Evolutionary conservation across 108 stramenopile species (phyloP), one percentile per base, ranked within the genome.

Genomic region (Cyclotella cryptica): DNA sequence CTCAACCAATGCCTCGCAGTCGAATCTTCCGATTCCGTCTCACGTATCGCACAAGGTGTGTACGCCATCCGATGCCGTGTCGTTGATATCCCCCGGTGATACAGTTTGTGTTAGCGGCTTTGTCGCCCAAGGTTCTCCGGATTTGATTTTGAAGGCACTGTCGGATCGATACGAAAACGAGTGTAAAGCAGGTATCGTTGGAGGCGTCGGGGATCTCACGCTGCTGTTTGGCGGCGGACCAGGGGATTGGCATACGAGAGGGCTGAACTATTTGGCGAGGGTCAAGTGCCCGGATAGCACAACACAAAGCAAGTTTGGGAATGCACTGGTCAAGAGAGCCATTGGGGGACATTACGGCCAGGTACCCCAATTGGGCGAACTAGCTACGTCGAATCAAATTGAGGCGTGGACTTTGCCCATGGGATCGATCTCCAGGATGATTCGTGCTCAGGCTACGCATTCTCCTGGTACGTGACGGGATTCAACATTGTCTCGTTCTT

Each of bases 261-360:
- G 94, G 13, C 72, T 88, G 55, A 90, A 90, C 62, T 88, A 95
- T 76, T 78, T 95, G 27, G 91, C 85, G 10, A 84, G 77, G 64
- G 55, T 72, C 11, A 58, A 66, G 13, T 44, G 57, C 58, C 42
- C 70, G 0, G 65, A 66, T 26, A 26, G 39, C n/a, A 17, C 30
- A 3, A 1, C 17, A 46, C 21, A 35, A 58, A 53, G 77, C 63
- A 18, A 17, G 59, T 63, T 83, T 77, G 75, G 77, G 64, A 42
- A 74, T 17, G 12, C 49, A 3, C 19, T 92, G 81, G 69, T 95
- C 2, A 75, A 75, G n/a, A 71, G 94, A n/a, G 81, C 91, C 18
- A 92, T 95, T 64, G 94, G 90, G n/a, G 85, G 84, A 53, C 84
- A 57, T 66, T 95, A 84, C 53, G 92, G 94, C 19, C 92, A 92